Percentiles rank a stretch among this genome's conserved stretches.
Evolutionary conservation across 2,329 filamentous ascomycete genomes (phyloP).

Genomic region (Colletotrichum salicis): DNA sequence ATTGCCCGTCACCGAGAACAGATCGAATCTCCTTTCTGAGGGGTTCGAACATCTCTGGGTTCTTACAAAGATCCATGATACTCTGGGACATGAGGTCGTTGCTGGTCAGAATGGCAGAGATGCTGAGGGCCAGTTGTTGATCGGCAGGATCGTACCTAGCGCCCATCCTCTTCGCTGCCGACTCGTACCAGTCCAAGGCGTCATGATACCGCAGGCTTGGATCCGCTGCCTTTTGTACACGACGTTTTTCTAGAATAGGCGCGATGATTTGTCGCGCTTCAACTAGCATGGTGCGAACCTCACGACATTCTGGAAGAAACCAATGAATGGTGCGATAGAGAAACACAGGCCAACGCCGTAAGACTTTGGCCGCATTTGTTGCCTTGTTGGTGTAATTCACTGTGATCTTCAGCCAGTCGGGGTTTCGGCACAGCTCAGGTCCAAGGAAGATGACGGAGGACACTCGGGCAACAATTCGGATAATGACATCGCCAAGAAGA

Average conservation of each 20-base stretch:
- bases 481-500: constrained; percentile 13
- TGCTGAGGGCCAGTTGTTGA: constrained; percentile 37
- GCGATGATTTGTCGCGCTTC: constrained; percentile 25
- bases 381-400: constrained; percentile 24
- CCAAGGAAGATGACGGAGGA: constrained; percentile 40
- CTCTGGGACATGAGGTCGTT: constrained; percentile 38
- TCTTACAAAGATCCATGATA: constrained; percentile 37
- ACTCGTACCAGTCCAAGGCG: constrained; percentile 38
- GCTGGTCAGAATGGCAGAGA: constrained; percentile 40
- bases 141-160: constrained; percentile 5
- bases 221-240: constrained; percentile 22
- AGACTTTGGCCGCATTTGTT: constrained; percentile 15
- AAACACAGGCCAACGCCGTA: constrained; percentile 35
- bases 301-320: constrained; percentile 35
- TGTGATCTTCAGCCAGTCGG: constrained; percentile 37
- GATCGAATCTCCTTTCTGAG: constrained; percentile 38
- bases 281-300: constrained; percentile 23
- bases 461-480: constrained; percentile 34
- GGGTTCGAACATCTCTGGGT: constrained; percentile 37
- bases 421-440: constrained; percentile 36
- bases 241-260: constrained; percentile 36
- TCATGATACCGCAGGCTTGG: constrained; percentile 32
- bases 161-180: constrained; percentile 10
- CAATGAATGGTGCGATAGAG: constrained; percentile 35
- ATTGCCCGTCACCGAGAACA: constrained; percentile 5